Evolutionary conservation across 176 grass and related monocot species (phyloP), one percentile per base, ranked within the genome.

Genomic region (Oryza australiensis): DNA sequence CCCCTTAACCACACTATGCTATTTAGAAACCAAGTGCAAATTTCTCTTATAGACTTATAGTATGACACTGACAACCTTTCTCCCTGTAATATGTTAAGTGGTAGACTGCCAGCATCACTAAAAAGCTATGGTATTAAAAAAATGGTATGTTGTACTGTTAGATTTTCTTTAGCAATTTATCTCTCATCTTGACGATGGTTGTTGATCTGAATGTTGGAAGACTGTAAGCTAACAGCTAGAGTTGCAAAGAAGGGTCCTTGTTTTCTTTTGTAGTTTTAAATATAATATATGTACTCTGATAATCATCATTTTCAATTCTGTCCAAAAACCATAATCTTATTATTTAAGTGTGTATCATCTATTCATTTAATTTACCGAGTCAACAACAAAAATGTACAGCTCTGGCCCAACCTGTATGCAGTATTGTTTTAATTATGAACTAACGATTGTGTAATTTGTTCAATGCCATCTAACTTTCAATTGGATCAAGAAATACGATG

Each of bases 171-270:
- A 66, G 43, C 26, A 60, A 14, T 34, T 77, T 51, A 6, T 76
- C 62, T 11, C 57, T 11, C 57, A 37, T 72, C 23, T 29, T 37
- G 40, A 70, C 45, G 13, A 69, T 12, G 28, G 29, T 62, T 71
- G 1, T 82, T 15, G 11, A 16, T 3, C 7, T 22, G 4, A 23
- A 40, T 51, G 29, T 16, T 42, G 53, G 35, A 73, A 80, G 7
- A 80, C 67, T 59, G 12, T 3, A 45, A 55, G 18, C 29, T 79
- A 28, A 79, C 14, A 28, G 35, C 27, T 73, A 30, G 24, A 66
- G 60, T 79, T 86, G 16, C 45, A 75, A 80, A 62, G 77, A 75
- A 68, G 26, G 14, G 41, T 29, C 33, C 12, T 83, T 0, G n/a
- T 66, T 83, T 63, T 70, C 62, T 64, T 13, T 48, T 55, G 38